A percentile compares a stretch with the other conserved stretches of the same genome.
phyloP scores from a whole-genome alignment of 306 rosid species.

The Vachellia pachyceras region DNA sequence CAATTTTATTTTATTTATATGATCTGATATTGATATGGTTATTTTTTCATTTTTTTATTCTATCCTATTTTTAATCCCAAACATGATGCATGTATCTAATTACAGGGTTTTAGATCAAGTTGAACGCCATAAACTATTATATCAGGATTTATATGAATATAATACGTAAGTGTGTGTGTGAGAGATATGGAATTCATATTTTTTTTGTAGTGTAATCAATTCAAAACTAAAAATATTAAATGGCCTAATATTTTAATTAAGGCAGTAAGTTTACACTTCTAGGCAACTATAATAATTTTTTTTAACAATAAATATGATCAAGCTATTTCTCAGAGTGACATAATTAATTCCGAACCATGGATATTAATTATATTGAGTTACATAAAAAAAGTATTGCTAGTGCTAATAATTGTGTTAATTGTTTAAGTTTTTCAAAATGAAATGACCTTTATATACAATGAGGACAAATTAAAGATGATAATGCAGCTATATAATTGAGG shows the following conservation, averaged over 20 bases:
- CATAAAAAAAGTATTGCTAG: neutral
- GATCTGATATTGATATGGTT: neutral
- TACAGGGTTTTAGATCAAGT: neutral
- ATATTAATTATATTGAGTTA: neutral
- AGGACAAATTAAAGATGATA: neutral
- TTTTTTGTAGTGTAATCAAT: neutral
- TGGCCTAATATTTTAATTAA: neutral
- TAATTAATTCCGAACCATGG: neutral
- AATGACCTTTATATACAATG: neutral
- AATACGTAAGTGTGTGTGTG: neutral
- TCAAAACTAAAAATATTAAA: neutral
- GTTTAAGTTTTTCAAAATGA: conserved; percentile 3
- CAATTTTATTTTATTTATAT: neutral
- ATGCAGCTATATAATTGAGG: neutral
- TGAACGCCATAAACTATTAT: neutral
- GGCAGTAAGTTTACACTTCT: neutral
- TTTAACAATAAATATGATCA: neutral
- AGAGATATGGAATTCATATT: neutral
- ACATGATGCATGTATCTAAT: neutral
- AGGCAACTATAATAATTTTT: neutral
- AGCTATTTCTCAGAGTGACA: neutral
- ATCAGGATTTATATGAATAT: too few relatives aligned
- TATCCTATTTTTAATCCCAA: neutral
- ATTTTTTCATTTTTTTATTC: neutral
- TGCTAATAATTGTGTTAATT: neutral